phyloP scores from a whole-genome alignment of 2,329 filamentous ascomycete genomes.

The Verticillium isaacii region DNA sequence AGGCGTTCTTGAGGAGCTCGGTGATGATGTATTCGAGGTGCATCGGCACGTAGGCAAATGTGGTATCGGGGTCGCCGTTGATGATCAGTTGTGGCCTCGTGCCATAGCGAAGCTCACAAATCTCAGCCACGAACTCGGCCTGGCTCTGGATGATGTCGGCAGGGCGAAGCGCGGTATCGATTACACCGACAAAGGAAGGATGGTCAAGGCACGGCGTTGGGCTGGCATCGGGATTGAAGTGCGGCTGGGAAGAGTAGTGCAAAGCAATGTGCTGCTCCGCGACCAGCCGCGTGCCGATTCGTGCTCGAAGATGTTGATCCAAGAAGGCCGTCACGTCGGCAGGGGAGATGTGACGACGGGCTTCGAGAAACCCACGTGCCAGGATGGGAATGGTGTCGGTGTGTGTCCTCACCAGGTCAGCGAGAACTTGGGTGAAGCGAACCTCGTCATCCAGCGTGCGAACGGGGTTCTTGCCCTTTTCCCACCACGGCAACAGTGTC shows the following conservation, averaged over 20 bases:
- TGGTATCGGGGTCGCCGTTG: constrained; percentile 80
- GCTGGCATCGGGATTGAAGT: constrained; percentile 52
- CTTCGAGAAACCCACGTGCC: constrained; percentile 89
- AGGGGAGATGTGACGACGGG: constrained; percentile 80
- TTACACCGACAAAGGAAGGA: constrained; percentile 82
- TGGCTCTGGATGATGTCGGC: constrained; percentile 78
- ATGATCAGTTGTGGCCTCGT: constrained; percentile 76
- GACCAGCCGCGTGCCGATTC: constrained; percentile 90
- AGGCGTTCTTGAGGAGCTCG: constrained; percentile 94
- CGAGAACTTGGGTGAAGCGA: constrained; percentile 85
- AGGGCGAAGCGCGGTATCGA: constrained; percentile 83
- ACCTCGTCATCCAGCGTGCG: constrained; percentile 81
- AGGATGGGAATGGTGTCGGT: constrained; percentile 91
- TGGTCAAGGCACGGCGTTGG: constrained; percentile 47
- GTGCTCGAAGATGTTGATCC: constrained; percentile 86
- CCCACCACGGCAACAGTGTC: constrained; percentile 75
- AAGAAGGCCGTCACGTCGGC: constrained; percentile 84
- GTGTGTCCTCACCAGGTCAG: constrained; percentile 93
- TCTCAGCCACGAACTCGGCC: constrained; percentile 87
- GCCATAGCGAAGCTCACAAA: constrained; percentile 94
- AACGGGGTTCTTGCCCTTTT: constrained; percentile 42
- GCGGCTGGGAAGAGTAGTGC: constrained; percentile 67
- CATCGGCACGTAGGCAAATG: constrained; percentile 89
- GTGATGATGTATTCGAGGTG: constrained; percentile 98
- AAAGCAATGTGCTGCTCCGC: constrained; percentile 96